Evolutionary conservation across 345 rosid genomes (phyloP).

Genomic region (Eucalyptus cloeziana): DNA sequence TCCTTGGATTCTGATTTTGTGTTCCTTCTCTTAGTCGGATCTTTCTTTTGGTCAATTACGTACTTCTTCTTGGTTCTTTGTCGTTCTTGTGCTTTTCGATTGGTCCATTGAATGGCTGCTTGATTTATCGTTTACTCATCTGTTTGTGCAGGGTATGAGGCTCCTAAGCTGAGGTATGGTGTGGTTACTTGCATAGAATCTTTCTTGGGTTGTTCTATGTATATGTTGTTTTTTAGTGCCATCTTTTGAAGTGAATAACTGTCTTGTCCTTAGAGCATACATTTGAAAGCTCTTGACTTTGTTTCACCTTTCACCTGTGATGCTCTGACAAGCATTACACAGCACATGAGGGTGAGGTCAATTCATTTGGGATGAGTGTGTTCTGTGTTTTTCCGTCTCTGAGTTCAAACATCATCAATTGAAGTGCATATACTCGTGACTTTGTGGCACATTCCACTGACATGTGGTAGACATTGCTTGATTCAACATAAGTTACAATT

Average conservation of each 20-base stretch:
- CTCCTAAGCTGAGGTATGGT: conserved; percentile 27
- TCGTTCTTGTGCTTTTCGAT: background rate
- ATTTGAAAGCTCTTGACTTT: background rate
- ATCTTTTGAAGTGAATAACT: background rate
- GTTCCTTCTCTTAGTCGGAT: background rate
- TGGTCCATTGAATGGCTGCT: background rate
- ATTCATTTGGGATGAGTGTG: background rate
- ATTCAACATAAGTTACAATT: background rate
- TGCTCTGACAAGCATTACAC: background rate
- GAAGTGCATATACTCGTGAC: background rate
- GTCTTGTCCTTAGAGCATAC: background rate
- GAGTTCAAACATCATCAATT: background rate
- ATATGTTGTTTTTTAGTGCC: background rate
- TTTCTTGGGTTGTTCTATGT: background rate
- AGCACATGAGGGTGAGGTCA: background rate
- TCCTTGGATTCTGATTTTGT: background rate
- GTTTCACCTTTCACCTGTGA: background rate
- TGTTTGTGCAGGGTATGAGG: conserved; percentile 25
- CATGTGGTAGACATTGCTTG: background rate
- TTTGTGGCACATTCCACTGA: background rate
- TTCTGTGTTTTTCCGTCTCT: background rate
- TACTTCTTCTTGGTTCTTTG: background rate
- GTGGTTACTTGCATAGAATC: background rate
- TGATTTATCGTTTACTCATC: background rate
- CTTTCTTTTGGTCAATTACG: background rate